A percentile compares a stretch with the other conserved stretches of the same genome.
Conservation (phyloP, 176 grass and related monocot species). For the Oryza brachyantha region DNA sequence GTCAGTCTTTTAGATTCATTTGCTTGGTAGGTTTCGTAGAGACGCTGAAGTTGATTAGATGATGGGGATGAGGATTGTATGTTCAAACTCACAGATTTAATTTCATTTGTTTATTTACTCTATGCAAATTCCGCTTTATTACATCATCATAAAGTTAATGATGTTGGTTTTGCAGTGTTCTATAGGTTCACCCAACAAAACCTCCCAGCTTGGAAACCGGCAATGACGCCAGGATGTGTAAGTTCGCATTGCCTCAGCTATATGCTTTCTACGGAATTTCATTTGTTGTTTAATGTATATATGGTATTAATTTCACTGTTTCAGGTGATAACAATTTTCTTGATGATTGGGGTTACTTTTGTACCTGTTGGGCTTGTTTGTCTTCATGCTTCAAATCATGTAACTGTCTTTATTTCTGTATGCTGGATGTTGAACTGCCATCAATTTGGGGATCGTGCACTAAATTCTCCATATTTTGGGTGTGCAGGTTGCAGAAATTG, state of each 20-base stretch:
- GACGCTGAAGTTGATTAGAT: neutral
- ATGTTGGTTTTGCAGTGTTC: conserved; percentile 52
- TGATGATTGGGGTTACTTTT: conserved; percentile 63
- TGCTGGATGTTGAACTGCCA: conserved; percentile 17
- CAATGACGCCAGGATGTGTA: conserved; percentile 80
- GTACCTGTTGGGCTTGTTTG: conserved; percentile 73
- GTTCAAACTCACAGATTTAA: neutral
- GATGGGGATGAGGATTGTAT: neutral
- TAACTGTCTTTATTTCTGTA: conserved; percentile 38
- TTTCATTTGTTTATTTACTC: neutral
- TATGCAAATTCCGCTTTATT: neutral
- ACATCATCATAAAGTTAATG: neutral
- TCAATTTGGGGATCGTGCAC: neutral
- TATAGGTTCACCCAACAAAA: conserved; percentile 92
- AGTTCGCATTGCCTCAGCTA: conserved; percentile 20
- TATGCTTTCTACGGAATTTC: neutral
- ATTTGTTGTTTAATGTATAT: neutral
- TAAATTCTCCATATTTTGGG: neutral
- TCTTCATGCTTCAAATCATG: conserved; percentile 74
- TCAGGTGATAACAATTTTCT: conserved; percentile 82
- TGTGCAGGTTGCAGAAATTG: conserved; percentile 76
- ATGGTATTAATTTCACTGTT: conserved; percentile 15
- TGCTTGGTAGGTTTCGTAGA: neutral
- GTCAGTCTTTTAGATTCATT: neutral
- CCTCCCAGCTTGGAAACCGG: conserved; percentile 78